A percentile compares a stretch with the other conserved stretches of the same genome.
phyloP scores from a whole-genome alignment of 768 basidiomycete genomes.

The Trametes coccinea region DNA sequence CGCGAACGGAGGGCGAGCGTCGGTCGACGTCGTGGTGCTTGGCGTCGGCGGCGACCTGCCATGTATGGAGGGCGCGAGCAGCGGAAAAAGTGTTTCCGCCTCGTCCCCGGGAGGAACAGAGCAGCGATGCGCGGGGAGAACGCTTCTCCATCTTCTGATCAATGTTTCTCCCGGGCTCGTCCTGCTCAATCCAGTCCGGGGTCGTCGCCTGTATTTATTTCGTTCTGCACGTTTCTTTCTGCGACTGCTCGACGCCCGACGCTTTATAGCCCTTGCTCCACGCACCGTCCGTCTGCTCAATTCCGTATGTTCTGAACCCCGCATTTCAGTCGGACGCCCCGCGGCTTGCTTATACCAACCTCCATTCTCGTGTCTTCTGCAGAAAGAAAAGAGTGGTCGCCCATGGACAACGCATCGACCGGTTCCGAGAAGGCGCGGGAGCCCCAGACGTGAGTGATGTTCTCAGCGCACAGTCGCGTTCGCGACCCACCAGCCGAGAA shows the following conservation, averaged over 20 bases:
- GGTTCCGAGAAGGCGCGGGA: slow-evolving; percentile 5
- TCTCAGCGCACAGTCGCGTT: not conserved
- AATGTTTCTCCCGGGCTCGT: slow-evolving; percentile 3
- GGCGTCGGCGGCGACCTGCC: too few species aligned
- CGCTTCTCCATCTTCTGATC: slow-evolving; percentile 6
- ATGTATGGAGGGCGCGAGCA: too few species aligned
- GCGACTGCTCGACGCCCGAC: slow-evolving; percentile 4
- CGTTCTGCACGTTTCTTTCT: not conserved
- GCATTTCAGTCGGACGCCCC: not conserved
- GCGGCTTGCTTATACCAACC: not conserved
- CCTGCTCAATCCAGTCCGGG: not conserved
- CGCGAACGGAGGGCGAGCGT: too few species aligned
- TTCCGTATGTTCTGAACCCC: not conserved
- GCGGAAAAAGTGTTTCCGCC: too few species aligned
- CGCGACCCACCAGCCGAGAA: too few species aligned
- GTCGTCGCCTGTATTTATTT: not conserved
- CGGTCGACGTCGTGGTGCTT: too few species aligned
- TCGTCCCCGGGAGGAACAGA: too few species aligned
- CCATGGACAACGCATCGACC: slow-evolving; percentile 9
- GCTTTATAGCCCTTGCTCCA: not conserved
- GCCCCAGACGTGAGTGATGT: slow-evolving; percentile 6
- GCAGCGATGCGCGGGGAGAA: not conserved
- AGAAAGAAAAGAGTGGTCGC: not conserved
- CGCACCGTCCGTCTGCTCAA: not conserved
- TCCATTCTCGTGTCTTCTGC: not conserved